Percentiles rank a stretch among this genome's conserved stretches.
These are phyloP conservation scores for Arabis hirsuta DNA, from an alignment of 345 rosid species.

Conservation along the genomic window DNA sequence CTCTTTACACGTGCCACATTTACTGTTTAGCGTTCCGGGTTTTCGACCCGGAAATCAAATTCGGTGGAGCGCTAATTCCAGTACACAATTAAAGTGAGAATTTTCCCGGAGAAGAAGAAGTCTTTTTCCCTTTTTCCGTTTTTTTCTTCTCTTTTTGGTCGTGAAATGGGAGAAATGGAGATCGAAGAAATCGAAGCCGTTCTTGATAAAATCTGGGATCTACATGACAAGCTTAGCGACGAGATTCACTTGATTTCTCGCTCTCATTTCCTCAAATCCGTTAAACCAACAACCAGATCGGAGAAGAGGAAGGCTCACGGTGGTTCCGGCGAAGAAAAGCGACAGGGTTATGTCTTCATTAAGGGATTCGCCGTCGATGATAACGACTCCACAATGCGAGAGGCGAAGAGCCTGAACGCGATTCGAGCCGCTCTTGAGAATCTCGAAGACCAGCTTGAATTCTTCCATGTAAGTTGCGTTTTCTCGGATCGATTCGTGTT, in stretches of 20 bases:
- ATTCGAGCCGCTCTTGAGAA: slow-evolving; percentile 93
- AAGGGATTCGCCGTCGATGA: slow-evolving; percentile 69
- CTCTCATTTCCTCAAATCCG: slow-evolving; percentile 74
- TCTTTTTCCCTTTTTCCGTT: neutral
- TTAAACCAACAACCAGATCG: slow-evolving; percentile 48
- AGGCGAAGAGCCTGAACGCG: slow-evolving; percentile 88
- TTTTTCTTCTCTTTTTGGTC: neutral
- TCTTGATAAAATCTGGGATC: slow-evolving; percentile 94
- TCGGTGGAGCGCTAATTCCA: slow-evolving; percentile 25
- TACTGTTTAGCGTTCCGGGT: neutral
- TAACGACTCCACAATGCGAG: slow-evolving; percentile 64
- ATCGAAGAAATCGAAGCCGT: slow-evolving; percentile 81
- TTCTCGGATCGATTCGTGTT: neutral
- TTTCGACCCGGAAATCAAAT: slow-evolving; percentile 28
- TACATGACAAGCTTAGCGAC: slow-evolving; percentile 96
- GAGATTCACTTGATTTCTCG: slow-evolving; percentile 88
- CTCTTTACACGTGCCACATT: neutral
- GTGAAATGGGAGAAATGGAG: slow-evolving; percentile 87
- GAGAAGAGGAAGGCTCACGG: slow-evolving; percentile 50
- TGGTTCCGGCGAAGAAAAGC: slow-evolving; percentile 48
- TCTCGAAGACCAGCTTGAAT: slow-evolving; percentile 96
- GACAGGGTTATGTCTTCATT: slow-evolving; percentile 73
- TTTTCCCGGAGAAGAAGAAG: slow-evolving; percentile 21
- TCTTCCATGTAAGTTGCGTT: slow-evolving; percentile 69
- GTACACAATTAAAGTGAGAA: slow-evolving; percentile 42